These are phyloP conservation scores for Capsella bursapastoris DNA, from an alignment of 345 rosid species.

Conservation along the genomic window DNA sequence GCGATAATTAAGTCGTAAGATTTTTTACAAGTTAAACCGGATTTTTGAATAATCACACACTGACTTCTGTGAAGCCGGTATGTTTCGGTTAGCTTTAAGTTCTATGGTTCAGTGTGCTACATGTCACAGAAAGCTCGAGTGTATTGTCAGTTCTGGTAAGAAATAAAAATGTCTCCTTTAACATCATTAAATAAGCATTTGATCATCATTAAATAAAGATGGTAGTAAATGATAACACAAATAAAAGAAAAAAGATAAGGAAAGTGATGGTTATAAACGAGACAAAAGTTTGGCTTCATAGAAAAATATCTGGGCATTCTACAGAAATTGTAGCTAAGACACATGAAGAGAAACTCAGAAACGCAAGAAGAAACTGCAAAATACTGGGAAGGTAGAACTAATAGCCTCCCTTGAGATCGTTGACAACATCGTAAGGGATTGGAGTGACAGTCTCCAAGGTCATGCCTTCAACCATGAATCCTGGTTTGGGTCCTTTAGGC, in stretches of 20 bases:
- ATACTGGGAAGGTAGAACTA: conserved; percentile 35
- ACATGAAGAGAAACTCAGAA: conserved; percentile 11
- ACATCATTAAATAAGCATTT: background rate
- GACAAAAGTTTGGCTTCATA: background rate
- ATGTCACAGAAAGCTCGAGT: background rate
- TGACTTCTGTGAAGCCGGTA: background rate
- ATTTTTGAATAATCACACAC: background rate
- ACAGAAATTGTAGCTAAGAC: conserved; percentile 20
- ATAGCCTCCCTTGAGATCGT: conserved; percentile 89
- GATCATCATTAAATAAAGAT: background rate
- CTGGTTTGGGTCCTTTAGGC: conserved; percentile 83
- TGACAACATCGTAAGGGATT: conserved; percentile 84
- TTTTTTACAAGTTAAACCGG: too few relatives aligned
- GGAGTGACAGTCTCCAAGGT: conserved; percentile 82
- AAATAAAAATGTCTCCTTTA: background rate
- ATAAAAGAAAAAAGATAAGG: too few relatives aligned
- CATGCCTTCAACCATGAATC: conserved; percentile 88
- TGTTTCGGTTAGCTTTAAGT: too few relatives aligned
- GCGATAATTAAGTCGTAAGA: too few relatives aligned
- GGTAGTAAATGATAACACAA: background rate
- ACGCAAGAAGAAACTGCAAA: conserved; percentile 15
- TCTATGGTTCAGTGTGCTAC: background rate
- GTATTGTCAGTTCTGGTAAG: too few relatives aligned
- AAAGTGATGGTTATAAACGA: conserved; percentile 13
- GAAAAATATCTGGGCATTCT: background rate